Evolutionary conservation across 441 rosid species (phyloP).

Genomic region (Erodium moschatum): DNA sequence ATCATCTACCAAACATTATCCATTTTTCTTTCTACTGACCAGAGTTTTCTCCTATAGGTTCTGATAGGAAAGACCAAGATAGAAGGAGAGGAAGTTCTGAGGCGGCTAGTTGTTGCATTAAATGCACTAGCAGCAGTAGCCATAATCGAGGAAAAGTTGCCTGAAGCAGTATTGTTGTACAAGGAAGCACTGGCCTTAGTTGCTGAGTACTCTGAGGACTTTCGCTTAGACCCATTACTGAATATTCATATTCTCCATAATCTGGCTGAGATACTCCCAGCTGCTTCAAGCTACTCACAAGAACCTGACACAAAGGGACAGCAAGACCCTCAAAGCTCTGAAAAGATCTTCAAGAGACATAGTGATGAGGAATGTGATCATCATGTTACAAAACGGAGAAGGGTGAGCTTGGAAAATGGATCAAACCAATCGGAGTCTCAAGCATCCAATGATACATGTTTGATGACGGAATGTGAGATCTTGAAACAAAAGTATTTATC

Average conservation of each 20-base stretch:
- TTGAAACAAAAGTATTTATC: constrained; percentile 68
- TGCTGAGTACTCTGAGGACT: constrained; percentile 67
- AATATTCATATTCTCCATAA: constrained; percentile 90
- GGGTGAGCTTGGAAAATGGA: constrained; percentile 26
- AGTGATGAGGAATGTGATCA: constrained; percentile 26
- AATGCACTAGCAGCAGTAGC: constrained; percentile 93
- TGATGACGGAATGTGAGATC: constrained; percentile 45
- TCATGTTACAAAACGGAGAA: constrained; percentile 45
- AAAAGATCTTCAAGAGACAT: constrained; percentile 31
- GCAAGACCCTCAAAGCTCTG: constrained; percentile 29
- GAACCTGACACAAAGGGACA: constrained; percentile 28
- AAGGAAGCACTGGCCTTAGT: constrained; percentile 68
- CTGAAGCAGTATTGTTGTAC: constrained; percentile 62
- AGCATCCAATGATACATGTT: constrained; percentile 27
- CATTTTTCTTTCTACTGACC: constrained; percentile 22
- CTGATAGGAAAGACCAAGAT: constrained; percentile 81
- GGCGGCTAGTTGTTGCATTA: constrained; percentile 76
- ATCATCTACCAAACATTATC: constrained; percentile 9
- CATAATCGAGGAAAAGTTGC: constrained; percentile 56
- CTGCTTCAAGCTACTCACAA: constrained; percentile 29
- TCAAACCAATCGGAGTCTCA: constrained; percentile 28
- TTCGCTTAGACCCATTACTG: constrained; percentile 81
- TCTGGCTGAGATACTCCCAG: constrained; percentile 62
- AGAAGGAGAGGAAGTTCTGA: constrained; percentile 95
- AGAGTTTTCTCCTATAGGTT: constrained; percentile 42